Percentiles rank a stretch among this genome's conserved stretches.
phyloP scores from a whole-genome alignment of 2,329 filamentous ascomycete genomes.

The Diaporthe aspalathi region DNA sequence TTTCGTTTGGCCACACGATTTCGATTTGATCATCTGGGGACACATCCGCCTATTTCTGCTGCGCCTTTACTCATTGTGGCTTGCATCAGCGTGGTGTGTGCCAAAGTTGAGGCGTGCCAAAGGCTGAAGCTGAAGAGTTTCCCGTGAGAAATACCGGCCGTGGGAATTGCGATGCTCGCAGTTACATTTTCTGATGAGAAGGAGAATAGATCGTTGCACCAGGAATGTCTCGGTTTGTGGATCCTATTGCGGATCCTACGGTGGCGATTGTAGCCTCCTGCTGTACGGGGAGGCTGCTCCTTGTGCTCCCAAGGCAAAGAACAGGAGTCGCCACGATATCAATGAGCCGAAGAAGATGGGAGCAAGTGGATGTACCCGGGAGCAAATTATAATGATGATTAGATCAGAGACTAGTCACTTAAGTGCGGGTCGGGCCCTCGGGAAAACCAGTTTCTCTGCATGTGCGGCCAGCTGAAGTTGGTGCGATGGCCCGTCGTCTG shows the following conservation, averaged over 20 bases:
- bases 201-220: not conserved
- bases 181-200: not conserved
- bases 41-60: slow-evolving; percentile 11
- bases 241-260: not conserved
- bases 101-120: too few species aligned
- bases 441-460: not conserved
- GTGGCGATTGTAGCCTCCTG: not conserved
- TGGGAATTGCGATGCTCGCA: not conserved
- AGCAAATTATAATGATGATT: too few species aligned
- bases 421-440: not conserved
- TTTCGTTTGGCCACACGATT: not conserved
- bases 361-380: not conserved
- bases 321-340: not conserved
- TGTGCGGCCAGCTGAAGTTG: slow-evolving; percentile 19
- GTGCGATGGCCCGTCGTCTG: not conserved
- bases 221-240: not conserved
- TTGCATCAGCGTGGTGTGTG: not conserved
- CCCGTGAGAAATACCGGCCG: not conserved
- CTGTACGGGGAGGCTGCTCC: not conserved
- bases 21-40: not conserved
- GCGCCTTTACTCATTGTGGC: not conserved
- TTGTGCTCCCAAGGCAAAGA: not conserved
- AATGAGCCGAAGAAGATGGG: not conserved
- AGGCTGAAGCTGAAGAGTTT: not conserved
- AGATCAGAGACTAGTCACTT: not conserved